These are phyloP conservation scores for Phylloporus sp. DNA, from an alignment of 768 basidiomycete species.

Conservation along the genomic window DNA sequence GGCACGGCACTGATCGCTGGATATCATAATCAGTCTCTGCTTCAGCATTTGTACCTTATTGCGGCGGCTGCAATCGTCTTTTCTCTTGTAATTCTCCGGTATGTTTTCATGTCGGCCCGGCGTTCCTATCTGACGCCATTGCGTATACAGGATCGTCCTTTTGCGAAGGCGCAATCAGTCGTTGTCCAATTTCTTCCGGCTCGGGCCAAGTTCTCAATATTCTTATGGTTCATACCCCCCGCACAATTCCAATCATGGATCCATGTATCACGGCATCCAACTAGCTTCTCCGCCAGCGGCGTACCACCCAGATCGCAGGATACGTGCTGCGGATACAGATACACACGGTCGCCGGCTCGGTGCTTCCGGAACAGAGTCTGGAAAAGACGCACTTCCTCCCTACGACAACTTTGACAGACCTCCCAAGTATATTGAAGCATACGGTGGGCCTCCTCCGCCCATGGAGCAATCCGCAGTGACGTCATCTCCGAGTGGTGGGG, in stretches of 20 bases:
- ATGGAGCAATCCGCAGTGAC: neutral
- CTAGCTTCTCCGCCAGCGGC: constrained; percentile 21
- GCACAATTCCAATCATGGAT: neutral
- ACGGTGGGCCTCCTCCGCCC: neutral
- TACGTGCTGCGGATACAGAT: constrained; percentile 37
- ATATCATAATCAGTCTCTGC: constrained; percentile 11
- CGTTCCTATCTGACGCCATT: constrained; percentile 7
- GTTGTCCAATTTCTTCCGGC: constrained; percentile 19
- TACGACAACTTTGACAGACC: constrained; percentile 43
- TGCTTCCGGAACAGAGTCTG: constrained; percentile 29
- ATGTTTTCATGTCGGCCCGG: too few relatives aligned
- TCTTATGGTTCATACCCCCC: constrained; percentile 3
- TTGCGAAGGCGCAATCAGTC: constrained; percentile 22
- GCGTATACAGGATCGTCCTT: constrained; percentile 14
- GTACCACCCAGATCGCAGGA: constrained; percentile 19
- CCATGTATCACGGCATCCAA: constrained; percentile 14
- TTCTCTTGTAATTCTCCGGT: constrained; percentile 21
- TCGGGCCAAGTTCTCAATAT: neutral
- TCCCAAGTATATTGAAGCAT: constrained; percentile 39
- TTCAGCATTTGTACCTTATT: constrained; percentile 25
- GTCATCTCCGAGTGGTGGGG: neutral
- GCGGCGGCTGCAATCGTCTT: constrained; percentile 10
- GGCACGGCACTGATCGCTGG: neutral
- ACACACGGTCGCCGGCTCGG: constrained; percentile 35
- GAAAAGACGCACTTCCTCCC: constrained; percentile 46